Evolutionary conservation across 2,329 filamentous ascomycete genomes (phyloP).

Genomic region (Talaromyces sp.): DNA sequence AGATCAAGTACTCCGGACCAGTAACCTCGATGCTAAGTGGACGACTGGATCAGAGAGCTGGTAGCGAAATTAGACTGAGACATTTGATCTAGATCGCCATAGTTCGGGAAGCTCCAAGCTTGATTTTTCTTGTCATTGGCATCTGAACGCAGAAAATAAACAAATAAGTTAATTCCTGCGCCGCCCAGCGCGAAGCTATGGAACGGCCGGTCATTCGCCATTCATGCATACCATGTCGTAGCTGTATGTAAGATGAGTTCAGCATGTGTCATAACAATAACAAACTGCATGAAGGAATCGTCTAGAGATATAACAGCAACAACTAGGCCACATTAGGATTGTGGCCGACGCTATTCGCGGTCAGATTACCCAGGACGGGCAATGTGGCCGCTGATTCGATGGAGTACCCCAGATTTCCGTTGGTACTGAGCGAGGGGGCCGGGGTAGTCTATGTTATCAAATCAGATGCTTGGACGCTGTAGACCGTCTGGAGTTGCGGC

Average conservation of each 20-base stretch:
- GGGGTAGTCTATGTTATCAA: not conserved
- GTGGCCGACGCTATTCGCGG: not conserved
- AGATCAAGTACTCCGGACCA: not conserved
- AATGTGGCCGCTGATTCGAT: conserved; percentile 4
- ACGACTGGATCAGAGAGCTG: not conserved
- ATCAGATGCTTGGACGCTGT: not conserved
- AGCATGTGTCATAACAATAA: not conserved
- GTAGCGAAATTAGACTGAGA: conserved; percentile 4
- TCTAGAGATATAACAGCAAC: not conserved
- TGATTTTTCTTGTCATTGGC: not conserved
- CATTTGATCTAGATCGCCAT: not conserved
- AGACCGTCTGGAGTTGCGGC: not conserved
- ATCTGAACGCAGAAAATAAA: not conserved
- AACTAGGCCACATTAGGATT: not conserved
- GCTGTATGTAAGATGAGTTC: not conserved
- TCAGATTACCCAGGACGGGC: not conserved
- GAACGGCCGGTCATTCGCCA: not conserved
- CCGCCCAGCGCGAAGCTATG: not conserved
- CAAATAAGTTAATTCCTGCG: not conserved
- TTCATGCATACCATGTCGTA: conserved; percentile 4
- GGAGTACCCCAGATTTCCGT: conserved; percentile 6
- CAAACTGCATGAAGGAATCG: not conserved
- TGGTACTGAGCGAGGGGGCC: not conserved
- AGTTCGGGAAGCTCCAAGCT: not conserved
- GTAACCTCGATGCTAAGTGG: not conserved